phyloP scores from a whole-genome alignment of 495 filamentous ascomycete species.

The Parathielavia hyrcaniae region DNA sequence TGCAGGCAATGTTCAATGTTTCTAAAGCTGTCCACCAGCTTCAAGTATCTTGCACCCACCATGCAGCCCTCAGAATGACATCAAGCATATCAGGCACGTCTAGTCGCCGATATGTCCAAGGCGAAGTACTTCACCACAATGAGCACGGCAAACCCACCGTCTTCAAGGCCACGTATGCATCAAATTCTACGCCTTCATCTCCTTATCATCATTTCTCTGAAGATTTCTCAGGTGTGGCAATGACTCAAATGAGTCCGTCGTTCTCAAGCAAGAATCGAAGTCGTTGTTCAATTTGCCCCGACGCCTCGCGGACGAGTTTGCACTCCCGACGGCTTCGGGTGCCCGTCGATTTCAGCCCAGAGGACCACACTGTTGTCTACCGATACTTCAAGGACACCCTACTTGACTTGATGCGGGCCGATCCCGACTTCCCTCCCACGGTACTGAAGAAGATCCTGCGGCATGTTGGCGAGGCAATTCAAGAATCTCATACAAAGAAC shows the following conservation, averaged over 20 bases:
- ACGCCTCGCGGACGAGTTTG: not conserved
- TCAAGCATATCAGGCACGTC: constrained; percentile 2
- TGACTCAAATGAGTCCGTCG: constrained; percentile 9
- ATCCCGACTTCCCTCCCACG: not conserved
- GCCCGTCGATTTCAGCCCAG: not conserved
- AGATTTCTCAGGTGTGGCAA: not conserved
- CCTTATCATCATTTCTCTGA: not conserved
- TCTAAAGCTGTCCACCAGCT: too few relatives aligned
- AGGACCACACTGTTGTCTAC: not conserved
- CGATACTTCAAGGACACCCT: constrained; percentile 3
- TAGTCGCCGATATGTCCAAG: not conserved
- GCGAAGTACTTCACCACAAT: not conserved
- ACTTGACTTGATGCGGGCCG: not conserved
- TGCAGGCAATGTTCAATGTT: too few relatives aligned
- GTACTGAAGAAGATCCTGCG: constrained; percentile 1
- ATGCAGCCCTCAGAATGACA: not conserved
- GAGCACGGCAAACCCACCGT: not conserved
- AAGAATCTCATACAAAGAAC: constrained; percentile 1
- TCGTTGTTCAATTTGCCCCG: not conserved
- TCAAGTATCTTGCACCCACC: too few relatives aligned
- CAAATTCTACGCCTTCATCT: not conserved
- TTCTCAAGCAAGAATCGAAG: not conserved
- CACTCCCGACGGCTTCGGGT: constrained; percentile 7
- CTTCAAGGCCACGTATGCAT: constrained; percentile 6
- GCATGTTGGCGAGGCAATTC: constrained; percentile 4